Percentiles rank a stretch among this genome's conserved stretches.
Conservation (phyloP, 352 stramenopile species). For the Globisporangium canariense region DNA sequence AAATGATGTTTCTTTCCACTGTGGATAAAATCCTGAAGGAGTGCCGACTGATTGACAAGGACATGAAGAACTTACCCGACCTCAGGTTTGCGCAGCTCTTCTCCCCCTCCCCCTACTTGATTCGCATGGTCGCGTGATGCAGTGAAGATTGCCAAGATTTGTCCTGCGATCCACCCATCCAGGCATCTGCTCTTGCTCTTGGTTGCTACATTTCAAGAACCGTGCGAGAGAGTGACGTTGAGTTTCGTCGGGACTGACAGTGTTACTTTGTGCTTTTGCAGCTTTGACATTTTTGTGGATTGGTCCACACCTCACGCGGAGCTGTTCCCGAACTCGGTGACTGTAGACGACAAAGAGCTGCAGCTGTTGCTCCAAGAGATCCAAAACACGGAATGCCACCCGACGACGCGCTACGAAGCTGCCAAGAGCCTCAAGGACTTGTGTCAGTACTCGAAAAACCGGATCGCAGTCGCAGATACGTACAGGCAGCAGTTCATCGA, state of each 20-base stretch:
- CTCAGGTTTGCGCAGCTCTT: conserved; percentile 45
- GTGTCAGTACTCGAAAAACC: conserved; percentile 53
- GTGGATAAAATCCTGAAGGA: conserved; percentile 60
- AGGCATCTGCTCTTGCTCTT: not conserved
- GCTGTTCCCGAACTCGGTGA: conserved; percentile 39
- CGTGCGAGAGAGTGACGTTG: conserved; percentile 1
- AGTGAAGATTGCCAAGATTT: conserved; percentile 11
- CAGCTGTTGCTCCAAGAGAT: conserved; percentile 59
- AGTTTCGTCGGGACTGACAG: conserved; percentile 12
- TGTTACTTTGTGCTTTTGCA: conserved; percentile 20
- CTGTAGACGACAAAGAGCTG: conserved; percentile 49
- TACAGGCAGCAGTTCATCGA: conserved; percentile 51
- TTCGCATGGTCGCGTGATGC: conserved; percentile 17
- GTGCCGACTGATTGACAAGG: conserved; percentile 57
- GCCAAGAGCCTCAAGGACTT: conserved; percentile 76
- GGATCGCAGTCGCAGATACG: conserved; percentile 34
- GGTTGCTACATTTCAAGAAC: conserved; percentile 24
- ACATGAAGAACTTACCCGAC: conserved; percentile 55
- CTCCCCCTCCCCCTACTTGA: conserved; percentile 15
- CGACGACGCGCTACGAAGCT: conserved; percentile 60
- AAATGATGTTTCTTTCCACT: conserved; percentile 66
- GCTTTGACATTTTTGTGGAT: conserved; percentile 67
- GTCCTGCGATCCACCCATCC: not conserved
- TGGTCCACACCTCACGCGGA: conserved; percentile 44
- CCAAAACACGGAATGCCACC: conserved; percentile 35